Conservation (phyloP, 1,284 basidiomycete genomes). For the Mycena sp. region DNA sequence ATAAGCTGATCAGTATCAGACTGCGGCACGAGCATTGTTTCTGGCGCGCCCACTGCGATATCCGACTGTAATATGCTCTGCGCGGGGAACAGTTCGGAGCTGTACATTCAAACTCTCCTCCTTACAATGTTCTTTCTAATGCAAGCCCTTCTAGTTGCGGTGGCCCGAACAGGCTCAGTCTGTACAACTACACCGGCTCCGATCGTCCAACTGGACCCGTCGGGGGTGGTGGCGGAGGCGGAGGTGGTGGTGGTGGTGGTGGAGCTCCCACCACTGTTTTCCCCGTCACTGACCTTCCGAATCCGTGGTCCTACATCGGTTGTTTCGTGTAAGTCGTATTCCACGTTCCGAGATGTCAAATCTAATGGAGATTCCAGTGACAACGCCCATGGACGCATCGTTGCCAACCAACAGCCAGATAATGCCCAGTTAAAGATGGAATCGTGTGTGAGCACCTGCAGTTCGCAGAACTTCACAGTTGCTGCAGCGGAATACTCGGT, state of each 20-base stretch:
- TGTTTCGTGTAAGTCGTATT: conserved; percentile 65
- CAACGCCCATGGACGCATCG: conserved; percentile 60
- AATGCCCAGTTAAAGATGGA: conserved; percentile 42
- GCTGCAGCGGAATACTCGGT: conserved; percentile 62
- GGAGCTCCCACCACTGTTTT: conserved; percentile 48
- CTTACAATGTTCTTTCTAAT: neutral
- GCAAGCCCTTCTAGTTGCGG: conserved; percentile 65
- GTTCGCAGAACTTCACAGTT: conserved; percentile 52
- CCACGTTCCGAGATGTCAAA: too few relatives aligned
- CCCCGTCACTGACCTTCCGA: conserved; percentile 62
- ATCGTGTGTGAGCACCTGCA: conserved; percentile 57
- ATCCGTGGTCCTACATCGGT: conserved; percentile 57
- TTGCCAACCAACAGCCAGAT: conserved; percentile 46
- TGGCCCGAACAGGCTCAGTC: conserved; percentile 63
- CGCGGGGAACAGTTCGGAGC: conserved; percentile 55
- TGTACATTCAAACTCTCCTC: conserved; percentile 30
- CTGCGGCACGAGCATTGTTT: conserved; percentile 59
- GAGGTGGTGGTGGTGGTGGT: conserved; percentile 51
- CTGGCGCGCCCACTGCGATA: conserved; percentile 53
- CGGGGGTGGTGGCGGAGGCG: conserved; percentile 44
- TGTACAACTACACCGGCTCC: conserved; percentile 74
- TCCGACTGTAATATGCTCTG: conserved; percentile 73
- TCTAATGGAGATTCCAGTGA: conserved; percentile 45
- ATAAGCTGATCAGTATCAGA: conserved; percentile 43
- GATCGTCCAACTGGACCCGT: conserved; percentile 53